These are phyloP conservation scores for Xerocomus spinulosus DNA, from an alignment of 768 basidiomycete species.

Conservation along the genomic window DNA sequence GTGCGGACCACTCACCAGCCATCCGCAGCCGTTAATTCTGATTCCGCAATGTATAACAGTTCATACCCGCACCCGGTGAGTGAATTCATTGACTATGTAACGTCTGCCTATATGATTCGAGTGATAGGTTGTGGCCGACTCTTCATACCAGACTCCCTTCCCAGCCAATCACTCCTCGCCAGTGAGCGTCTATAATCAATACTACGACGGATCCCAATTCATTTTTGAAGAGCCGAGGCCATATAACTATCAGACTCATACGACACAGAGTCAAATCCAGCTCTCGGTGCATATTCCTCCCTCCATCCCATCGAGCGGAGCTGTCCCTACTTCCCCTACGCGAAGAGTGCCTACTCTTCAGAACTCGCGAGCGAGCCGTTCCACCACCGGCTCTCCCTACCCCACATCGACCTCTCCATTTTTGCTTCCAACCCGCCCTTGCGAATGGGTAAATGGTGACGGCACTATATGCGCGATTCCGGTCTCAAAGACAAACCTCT, in stretches of 20 bases:
- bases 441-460: slow-evolving; percentile 7
- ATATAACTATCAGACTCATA: not conserved
- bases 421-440: not conserved
- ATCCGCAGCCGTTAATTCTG: too few relatives aligned
- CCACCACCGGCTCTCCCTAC: not conserved
- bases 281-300: not conserved
- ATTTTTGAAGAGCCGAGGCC: not conserved
- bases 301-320: not conserved
- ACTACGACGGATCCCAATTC: too few relatives aligned
- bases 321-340: rapidly evolving
- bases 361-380: not conserved
- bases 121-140: too few relatives aligned
- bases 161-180: not conserved
- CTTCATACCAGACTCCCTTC: too few relatives aligned
- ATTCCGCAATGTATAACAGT: too few relatives aligned
- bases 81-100: too few relatives aligned
- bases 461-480: not conserved
- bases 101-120: too few relatives aligned
- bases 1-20: not conserved
- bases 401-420: not conserved
- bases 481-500: not conserved
- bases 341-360: too few relatives aligned
- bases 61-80: too few relatives aligned
- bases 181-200: too few relatives aligned
- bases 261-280: not conserved